These are phyloP conservation scores for Chaetoscypha palmicola DNA, from an alignment of 2,329 filamentous ascomycete species.

Conservation along the genomic window DNA sequence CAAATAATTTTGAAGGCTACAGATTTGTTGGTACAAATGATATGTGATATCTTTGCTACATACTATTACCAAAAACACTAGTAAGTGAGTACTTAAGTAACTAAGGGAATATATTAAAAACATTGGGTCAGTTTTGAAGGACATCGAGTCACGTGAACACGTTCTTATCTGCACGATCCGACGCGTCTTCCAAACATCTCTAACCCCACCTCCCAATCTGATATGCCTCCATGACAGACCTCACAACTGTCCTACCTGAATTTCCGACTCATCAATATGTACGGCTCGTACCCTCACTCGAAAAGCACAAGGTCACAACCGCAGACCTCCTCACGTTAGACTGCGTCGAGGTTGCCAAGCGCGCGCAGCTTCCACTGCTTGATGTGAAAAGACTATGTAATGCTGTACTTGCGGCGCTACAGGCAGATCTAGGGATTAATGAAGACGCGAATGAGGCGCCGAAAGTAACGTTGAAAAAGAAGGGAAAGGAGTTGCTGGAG, in stretches of 20 bases:
- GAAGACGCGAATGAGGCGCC: slow-evolving; percentile 12
- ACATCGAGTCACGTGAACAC: slow-evolving; percentile 1
- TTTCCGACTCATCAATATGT: slow-evolving; percentile 67
- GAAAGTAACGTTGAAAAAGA: slow-evolving; percentile 25
- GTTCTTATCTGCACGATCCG: background rate
- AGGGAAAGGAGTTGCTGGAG: slow-evolving; percentile 33
- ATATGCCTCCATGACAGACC: slow-evolving; percentile 66
- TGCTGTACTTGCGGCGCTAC: slow-evolving; percentile 60
- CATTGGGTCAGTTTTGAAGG: background rate
- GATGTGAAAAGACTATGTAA: slow-evolving; percentile 70
- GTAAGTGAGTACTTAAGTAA: background rate
- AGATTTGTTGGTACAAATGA: too few relatives aligned
- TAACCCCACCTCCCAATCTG: background rate
- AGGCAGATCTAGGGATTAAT: slow-evolving; percentile 42
- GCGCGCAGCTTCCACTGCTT: slow-evolving; percentile 71
- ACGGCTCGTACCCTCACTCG: slow-evolving; percentile 71
- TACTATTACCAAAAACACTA: too few relatives aligned
- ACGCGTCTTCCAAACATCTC: slow-evolving; percentile 1
- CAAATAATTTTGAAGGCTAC: too few relatives aligned
- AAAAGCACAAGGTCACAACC: slow-evolving; percentile 69
- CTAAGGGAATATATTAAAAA: background rate
- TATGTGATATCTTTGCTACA: too few relatives aligned
- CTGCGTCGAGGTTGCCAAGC: slow-evolving; percentile 73
- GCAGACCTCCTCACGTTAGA: slow-evolving; percentile 83
- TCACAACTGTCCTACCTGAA: slow-evolving; percentile 72